Evolutionary conservation across 2,329 filamentous ascomycete genomes (phyloP), one percentile per base, ranked within the genome.

Genomic region (Beauveria rudraprayagi): DNA sequence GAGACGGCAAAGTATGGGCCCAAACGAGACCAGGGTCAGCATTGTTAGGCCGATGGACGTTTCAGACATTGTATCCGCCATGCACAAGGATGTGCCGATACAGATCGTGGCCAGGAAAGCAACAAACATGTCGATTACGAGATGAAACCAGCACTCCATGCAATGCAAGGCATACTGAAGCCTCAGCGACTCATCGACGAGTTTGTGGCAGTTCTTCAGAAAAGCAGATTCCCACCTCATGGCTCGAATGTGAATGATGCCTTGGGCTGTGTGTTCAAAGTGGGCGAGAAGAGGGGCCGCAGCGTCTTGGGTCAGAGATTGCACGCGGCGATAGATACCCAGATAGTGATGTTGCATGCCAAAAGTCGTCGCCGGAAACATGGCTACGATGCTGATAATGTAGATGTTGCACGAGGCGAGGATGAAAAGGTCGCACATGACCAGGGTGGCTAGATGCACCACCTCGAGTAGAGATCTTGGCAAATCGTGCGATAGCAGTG

Each of bases 101-200:
- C 81, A 65, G 7, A 79, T 63, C 1, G 76, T 72, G 1, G 78
- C 78, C 28, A 81, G 70, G 2, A 67, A 73, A 1, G 77, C 74
- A 1, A 80, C 75, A 3, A 80, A 69, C 11, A 81, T 65, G 61
- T 80, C 77, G 5, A 83, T 65, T 1, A 80, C 77, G 1, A 83
- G 67, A 0, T 70, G 76, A 0, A 83, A 69, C 83, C 83, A 85
- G 46, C 80, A 73, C 66, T 85, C 83, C 14, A 83, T 75, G 37
- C 77, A 77, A 58, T 75, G 79, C 10, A 84, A 70, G 1, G 83
- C 73, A 65, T 85, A 85, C 53, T 78, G 80, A 1, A 82, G 81
- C 26, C 74, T 70, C 64, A 85, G 82, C 0, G 81, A 81, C 9
- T 70, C 66, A 61, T 84, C 78, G 1, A 85, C 68, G 0, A 81